Base-by-base conservation (phyloP, 202 grass and related monocot species). In the Bolboschoenoplectus hybrid region DNA sequence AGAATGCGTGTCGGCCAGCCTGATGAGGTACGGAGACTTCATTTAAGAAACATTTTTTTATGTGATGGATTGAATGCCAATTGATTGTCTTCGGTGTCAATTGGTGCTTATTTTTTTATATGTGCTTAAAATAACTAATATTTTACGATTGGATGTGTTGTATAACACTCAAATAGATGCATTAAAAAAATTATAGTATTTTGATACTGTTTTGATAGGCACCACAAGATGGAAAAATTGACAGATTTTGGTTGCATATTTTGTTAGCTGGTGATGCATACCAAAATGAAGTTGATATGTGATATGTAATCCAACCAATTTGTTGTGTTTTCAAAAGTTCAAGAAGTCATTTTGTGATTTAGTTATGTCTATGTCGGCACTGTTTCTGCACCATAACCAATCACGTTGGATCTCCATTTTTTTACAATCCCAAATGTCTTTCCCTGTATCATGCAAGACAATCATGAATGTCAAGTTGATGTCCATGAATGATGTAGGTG, bases 1-100 rank as follows among this genome's bases (percentile, higher is more conserved):
- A 97, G 97, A 91, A 94, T 99, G 86, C 92, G 97, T 56, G 88
- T 91, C 36, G 97, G 97, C 7, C 97, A 97, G 91, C 88, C 90
- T 63, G 97, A 99, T 84, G 97, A 99, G 94, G 97, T 96, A 92
- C 47, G 55, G 47, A 74, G 11, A 69, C 19, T 76, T 78, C 2
- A 63, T 35, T 62, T 76, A 12, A 64, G 32, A 39, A 67, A 11
- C 9, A 58, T 80, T 78, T 56, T 57, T 40, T 17, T 79, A 35
- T 75, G 20, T 4, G 19, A 75, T 4, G 4, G 72, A 75, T 75
- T 46, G 8, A 51, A 75, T 75, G 19, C n/a, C 63, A n/a, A 26
- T 26, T 46, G 9, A 40, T 11, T 6, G 2, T 83, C n/a, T 50
- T 66, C 53, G 16, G 12, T 83, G 50, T 45, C 16, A 12, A 63